Evolutionary conservation across 352 stramenopile species (phyloP).

Genomic region (Aphanomyces invadans): DNA sequence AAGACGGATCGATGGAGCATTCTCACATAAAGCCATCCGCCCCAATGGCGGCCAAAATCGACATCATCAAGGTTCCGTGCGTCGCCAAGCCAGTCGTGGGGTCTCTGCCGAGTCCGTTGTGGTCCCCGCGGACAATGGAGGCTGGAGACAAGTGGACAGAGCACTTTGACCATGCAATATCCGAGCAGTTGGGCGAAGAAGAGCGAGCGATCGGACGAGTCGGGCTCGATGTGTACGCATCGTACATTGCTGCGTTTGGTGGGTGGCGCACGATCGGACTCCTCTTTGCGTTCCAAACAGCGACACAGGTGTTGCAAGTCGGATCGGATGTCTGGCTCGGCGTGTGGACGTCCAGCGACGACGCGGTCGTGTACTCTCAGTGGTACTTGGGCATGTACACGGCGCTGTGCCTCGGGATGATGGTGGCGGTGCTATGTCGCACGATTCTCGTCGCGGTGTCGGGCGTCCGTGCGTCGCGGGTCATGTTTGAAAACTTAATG

Average conservation of each 20-base stretch:
- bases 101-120: not conserved
- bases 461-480: conserved; percentile 45
- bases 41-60: too few relatives aligned
- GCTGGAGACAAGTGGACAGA: not conserved
- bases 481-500: conserved; percentile 85
- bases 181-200: not conserved
- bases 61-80: too few relatives aligned
- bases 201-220: conserved; percentile 9
- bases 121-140: not conserved
- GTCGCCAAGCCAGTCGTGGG: not conserved
- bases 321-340: conserved; percentile 22
- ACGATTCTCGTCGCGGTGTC: conserved; percentile 45
- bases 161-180: conserved; percentile 8
- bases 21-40: not conserved
- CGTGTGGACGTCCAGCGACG: conserved; percentile 9
- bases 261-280: not conserved
- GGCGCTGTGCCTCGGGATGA: conserved; percentile 11
- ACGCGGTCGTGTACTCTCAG: not conserved
- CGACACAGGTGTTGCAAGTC: conserved; percentile 17
- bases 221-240: not conserved
- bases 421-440: conserved; percentile 32
- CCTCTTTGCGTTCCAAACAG: not conserved
- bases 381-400: conserved; percentile 24
- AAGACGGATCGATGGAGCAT: not conserved
- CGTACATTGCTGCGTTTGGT: conserved; percentile 9